Conservation (phyloP, 2,329 filamentous ascomycete species). For the Paraconiothyrium sp. region DNA sequence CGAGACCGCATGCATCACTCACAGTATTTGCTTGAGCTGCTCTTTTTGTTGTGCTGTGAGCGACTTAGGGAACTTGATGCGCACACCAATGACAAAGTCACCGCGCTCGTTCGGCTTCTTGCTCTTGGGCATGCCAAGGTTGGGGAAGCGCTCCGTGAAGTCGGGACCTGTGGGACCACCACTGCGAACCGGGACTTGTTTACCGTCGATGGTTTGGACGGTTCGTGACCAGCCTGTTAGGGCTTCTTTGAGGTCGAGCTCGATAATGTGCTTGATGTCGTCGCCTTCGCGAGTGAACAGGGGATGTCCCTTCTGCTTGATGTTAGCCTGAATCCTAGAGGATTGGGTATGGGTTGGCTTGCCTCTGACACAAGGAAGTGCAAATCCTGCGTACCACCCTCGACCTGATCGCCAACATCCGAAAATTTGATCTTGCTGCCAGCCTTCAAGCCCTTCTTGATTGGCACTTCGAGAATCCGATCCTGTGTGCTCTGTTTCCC, state of each 20-base stretch:
- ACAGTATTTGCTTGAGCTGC: slow-evolving; percentile 80
- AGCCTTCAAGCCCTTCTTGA: slow-evolving; percentile 94
- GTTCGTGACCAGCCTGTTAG: slow-evolving; percentile 92
- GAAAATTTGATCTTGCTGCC: slow-evolving; percentile 99
- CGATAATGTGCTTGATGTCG: slow-evolving; percentile 80
- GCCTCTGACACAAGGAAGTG: slow-evolving; percentile 96
- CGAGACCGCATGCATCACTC: neutral
- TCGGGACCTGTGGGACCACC: slow-evolving; percentile 86
- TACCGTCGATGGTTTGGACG: slow-evolving; percentile 93
- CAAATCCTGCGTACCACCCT: slow-evolving; percentile 93
- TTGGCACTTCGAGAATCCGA: slow-evolving; percentile 90
- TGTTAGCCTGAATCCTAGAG: slow-evolving; percentile 27
- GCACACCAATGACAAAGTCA: slow-evolving; percentile 88
- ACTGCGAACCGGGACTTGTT: slow-evolving; percentile 81
- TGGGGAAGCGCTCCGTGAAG: slow-evolving; percentile 81
- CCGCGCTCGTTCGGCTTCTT: slow-evolving; percentile 88
- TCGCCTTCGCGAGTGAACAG: slow-evolving; percentile 88
- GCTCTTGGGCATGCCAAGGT: slow-evolving; percentile 91
- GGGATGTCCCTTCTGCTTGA: slow-evolving; percentile 79
- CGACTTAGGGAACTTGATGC: slow-evolving; percentile 87
- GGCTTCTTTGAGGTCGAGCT: slow-evolving; percentile 90
- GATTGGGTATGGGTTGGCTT: slow-evolving; percentile 50
- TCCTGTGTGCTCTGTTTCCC: slow-evolving; percentile 89
- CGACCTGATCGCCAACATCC: slow-evolving; percentile 96
- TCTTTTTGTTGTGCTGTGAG: slow-evolving; percentile 82